phyloP scores from a whole-genome alignment of 2,329 filamentous ascomycete genomes.

The Colletotrichum karsti region DNA sequence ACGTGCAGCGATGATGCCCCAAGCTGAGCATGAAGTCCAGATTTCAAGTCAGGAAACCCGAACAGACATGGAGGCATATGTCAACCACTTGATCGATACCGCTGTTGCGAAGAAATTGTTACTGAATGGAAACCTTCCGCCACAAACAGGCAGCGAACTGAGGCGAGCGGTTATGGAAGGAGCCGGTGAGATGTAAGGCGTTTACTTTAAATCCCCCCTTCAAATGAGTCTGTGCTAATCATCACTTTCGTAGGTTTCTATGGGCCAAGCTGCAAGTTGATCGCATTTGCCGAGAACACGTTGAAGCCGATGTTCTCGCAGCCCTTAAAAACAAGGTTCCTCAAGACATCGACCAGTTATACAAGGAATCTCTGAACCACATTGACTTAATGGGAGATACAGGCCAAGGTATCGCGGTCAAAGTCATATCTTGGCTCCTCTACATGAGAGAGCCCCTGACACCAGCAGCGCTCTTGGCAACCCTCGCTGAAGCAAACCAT shows the following conservation, averaged over 20 bases:
- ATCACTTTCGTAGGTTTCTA: not conserved
- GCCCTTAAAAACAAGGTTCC: not conserved
- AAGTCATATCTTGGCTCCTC: not conserved
- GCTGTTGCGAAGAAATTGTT: not conserved
- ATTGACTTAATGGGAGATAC: not conserved
- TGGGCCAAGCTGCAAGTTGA: not conserved
- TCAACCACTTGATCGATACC: not conserved
- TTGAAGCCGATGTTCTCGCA: not conserved
- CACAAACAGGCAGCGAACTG: not conserved
- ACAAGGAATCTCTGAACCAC: not conserved
- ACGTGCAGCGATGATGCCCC: not conserved
- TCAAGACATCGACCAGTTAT: not conserved
- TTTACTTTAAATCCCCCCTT: no score
- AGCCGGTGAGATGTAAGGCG: not conserved
- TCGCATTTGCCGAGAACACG: not conserved
- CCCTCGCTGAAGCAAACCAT: rapidly evolving
- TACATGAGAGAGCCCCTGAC: not conserved
- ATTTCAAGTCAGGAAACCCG: not conserved
- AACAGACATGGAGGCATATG: not conserved
- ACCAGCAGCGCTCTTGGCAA: not conserved
- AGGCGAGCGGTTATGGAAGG: not conserved
- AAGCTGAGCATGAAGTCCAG: rapidly evolving
- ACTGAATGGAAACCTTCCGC: not conserved
- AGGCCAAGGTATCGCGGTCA: not conserved
- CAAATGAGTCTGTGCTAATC: no score